Percentiles rank a stretch among this genome's conserved stretches.
These are phyloP conservation scores for Fusarium mangiferae DNA, from an alignment of 2,329 filamentous ascomycete genomes.

Conservation along the genomic window DNA sequence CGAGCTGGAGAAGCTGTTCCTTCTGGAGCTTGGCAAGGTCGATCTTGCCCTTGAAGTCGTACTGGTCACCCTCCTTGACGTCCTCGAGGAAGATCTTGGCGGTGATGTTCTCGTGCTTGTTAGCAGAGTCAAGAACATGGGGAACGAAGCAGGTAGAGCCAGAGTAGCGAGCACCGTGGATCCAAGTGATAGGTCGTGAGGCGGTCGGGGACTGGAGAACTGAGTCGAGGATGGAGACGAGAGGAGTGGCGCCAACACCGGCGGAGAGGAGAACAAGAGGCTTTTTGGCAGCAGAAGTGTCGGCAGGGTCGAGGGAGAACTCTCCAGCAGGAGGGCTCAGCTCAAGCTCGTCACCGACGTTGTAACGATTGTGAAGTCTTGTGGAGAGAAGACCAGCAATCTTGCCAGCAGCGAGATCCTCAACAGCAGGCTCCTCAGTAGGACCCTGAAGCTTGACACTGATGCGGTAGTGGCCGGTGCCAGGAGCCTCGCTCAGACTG, in stretches of 20 bases:
- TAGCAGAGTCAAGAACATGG: slow-evolving; percentile 60
- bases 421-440: slow-evolving; percentile 39
- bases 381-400: slow-evolving; percentile 63
- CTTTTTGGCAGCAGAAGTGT: slow-evolving; percentile 53
- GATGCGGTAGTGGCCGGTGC: slow-evolving; percentile 73
- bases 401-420: slow-evolving; percentile 49
- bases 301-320: slow-evolving; percentile 68
- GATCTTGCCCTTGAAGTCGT: slow-evolving; percentile 67
- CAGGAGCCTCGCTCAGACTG: slow-evolving; percentile 71
- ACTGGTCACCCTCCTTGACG: slow-evolving; percentile 64
- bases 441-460: slow-evolving; percentile 75
- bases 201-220: slow-evolving; percentile 50
- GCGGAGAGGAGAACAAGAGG: slow-evolving; percentile 75
- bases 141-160: slow-evolving; percentile 64
- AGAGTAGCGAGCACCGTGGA: slow-evolving; percentile 67
- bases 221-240: slow-evolving; percentile 72
- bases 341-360: slow-evolving; percentile 63
- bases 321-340: slow-evolving; percentile 67
- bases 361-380: slow-evolving; percentile 59
- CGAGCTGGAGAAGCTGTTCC: slow-evolving; percentile 64
- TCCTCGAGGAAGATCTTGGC: slow-evolving; percentile 67
- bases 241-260: slow-evolving; percentile 74
- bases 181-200: slow-evolving; percentile 66
- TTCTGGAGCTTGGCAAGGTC: slow-evolving; percentile 66
- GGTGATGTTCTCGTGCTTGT: slow-evolving; percentile 47